These are phyloP conservation scores for Thelephora terrestris DNA, from an alignment of 1,284 basidiomycete genomes.

Conservation along the genomic window DNA sequence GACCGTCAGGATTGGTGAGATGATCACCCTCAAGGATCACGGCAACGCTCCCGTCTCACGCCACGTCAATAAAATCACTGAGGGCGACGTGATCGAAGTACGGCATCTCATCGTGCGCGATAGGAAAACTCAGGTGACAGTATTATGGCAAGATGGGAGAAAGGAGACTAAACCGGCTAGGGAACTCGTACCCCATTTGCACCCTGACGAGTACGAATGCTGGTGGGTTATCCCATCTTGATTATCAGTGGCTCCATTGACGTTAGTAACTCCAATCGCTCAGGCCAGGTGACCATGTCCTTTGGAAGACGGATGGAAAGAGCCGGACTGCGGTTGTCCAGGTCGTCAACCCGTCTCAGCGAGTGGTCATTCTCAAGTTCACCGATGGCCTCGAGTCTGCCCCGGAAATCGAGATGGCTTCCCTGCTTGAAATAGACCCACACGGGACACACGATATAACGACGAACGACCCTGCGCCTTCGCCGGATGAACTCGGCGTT, in stretches of 20 bases:
- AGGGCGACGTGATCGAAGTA: conserved; percentile 36
- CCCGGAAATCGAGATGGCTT: conserved; percentile 54
- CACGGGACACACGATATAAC: conserved; percentile 50
- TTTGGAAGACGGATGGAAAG: conserved; percentile 74
- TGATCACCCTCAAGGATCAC: conserved; percentile 43
- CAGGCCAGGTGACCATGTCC: conserved; percentile 86
- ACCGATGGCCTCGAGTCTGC: conserved; percentile 27
- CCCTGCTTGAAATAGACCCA: conserved; percentile 82
- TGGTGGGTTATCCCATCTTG: conserved; percentile 40
- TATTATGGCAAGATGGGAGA: conserved; percentile 86
- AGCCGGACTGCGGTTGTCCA: conserved; percentile 71
- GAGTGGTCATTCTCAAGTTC: conserved; percentile 58
- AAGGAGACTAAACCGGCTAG: conserved; percentile 49
- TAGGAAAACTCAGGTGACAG: conserved; percentile 57
- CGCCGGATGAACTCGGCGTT: conserved; percentile 62
- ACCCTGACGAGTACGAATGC: conserved; percentile 78
- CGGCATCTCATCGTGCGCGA: conserved; percentile 57
- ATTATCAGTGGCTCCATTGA: no score
- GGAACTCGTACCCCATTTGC: conserved; percentile 72
- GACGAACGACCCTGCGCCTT: conserved; percentile 22
- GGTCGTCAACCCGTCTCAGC: conserved; percentile 60
- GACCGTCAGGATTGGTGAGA: conserved; percentile 61
- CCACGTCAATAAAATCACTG: conserved; percentile 43
- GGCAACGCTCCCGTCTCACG: conserved; percentile 38
- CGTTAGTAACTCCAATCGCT: conserved; percentile 1